Evolutionary conservation across 306 rosid genomes (phyloP).

Genomic region (Erythrophleum fordii): DNA sequence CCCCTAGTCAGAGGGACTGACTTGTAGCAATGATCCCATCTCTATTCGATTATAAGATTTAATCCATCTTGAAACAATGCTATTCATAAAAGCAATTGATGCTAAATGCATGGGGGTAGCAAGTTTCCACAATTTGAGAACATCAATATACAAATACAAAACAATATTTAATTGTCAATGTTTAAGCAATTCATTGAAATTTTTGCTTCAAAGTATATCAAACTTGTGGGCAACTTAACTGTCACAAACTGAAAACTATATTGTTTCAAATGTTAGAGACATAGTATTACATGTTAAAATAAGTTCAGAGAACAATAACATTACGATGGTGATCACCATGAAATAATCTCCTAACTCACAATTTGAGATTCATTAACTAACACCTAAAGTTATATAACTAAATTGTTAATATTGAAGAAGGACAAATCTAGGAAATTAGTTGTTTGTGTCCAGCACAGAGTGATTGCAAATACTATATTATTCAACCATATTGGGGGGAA

Average conservation of each 20-base stretch:
- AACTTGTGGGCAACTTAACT: slow-evolving; percentile 19
- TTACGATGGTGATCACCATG: background rate
- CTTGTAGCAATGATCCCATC: too few relatives aligned
- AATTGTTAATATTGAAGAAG: slow-evolving; percentile 17
- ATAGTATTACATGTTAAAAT: background rate
- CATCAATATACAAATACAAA: slow-evolving; percentile 17
- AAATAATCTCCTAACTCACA: background rate
- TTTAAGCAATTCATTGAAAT: background rate
- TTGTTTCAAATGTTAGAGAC: background rate
- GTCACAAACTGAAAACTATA: slow-evolving; percentile 9
- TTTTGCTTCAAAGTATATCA: slow-evolving; percentile 2
- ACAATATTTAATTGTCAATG: background rate
- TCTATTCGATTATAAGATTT: too few relatives aligned
- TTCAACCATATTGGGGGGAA: background rate
- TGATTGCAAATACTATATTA: slow-evolving; percentile 22
- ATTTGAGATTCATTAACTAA: background rate
- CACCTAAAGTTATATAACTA: slow-evolving; percentile 16
- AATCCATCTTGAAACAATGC: too few relatives aligned
- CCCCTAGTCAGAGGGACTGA: too few relatives aligned
- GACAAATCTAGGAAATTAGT: slow-evolving; percentile 8
- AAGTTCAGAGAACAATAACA: slow-evolving; percentile 2
- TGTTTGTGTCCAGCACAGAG: background rate
- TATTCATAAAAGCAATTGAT: slow-evolving; percentile 12
- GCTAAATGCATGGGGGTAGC: slow-evolving; percentile 19
- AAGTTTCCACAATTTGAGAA: slow-evolving; percentile 7